Evolutionary conservation across 352 stramenopile species (phyloP).

Genomic region (Globisporangium canariense): DNA sequence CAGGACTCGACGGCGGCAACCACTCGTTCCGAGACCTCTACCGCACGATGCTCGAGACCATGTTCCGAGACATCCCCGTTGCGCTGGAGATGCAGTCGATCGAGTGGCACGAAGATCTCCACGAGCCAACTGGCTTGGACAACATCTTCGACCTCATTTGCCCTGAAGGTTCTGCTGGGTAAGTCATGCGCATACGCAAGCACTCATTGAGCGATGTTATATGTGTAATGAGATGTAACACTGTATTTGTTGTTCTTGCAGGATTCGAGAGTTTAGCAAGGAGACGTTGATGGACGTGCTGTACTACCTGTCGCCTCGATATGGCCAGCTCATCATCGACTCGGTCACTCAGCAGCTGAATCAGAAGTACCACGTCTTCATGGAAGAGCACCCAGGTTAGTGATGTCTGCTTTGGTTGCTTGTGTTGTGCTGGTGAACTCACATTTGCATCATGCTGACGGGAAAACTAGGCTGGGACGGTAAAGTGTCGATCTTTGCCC

Average conservation of each 20-base stretch:
- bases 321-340: slow-evolving; percentile 90
- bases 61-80: slow-evolving; percentile 78
- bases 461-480: slow-evolving; percentile 63
- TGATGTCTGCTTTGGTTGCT: not conserved
- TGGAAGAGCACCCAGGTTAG: slow-evolving; percentile 74
- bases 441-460: not conserved
- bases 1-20: slow-evolving; percentile 72
- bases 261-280: slow-evolving; percentile 92
- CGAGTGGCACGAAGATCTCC: slow-evolving; percentile 88
- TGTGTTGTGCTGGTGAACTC: not conserved
- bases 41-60: slow-evolving; percentile 68
- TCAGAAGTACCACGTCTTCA: slow-evolving; percentile 90
- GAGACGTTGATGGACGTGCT: slow-evolving; percentile 94
- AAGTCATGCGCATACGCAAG: slow-evolving; percentile 8
- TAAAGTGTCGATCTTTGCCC: slow-evolving; percentile 88
- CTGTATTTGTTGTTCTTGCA: slow-evolving; percentile 15
- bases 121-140: slow-evolving; percentile 81
- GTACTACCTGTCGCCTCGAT: slow-evolving; percentile 90
- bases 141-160: slow-evolving; percentile 84
- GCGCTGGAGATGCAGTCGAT: slow-evolving; percentile 87
- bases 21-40: slow-evolving; percentile 79
- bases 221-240: no score
- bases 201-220: not conserved
- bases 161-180: slow-evolving; percentile 70
- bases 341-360: slow-evolving; percentile 87